phyloP scores from a whole-genome alignment of 2,329 filamentous ascomycete genomes.

The Fusarium sp. region DNA sequence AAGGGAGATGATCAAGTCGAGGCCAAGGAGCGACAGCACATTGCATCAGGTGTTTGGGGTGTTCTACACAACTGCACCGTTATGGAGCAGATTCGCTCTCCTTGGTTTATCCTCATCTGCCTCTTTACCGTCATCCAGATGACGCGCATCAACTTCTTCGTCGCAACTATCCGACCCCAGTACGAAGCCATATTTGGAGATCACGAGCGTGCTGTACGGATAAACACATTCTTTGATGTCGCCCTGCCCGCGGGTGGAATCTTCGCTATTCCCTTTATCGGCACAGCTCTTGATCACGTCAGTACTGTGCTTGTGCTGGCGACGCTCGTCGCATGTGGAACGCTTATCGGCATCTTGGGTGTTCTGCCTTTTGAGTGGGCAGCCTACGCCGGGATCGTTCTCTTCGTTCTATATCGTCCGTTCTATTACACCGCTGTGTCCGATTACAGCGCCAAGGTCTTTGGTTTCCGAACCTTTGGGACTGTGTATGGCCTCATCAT shows the following conservation, averaged over 20 bases:
- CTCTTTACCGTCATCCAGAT: conserved; percentile 84
- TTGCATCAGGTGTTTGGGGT: conserved; percentile 86
- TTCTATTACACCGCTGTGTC: conserved; percentile 94
- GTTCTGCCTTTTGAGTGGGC: conserved; percentile 78
- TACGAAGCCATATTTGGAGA: conserved; percentile 82
- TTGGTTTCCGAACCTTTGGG: conserved; percentile 91
- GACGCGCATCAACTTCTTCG: conserved; percentile 92
- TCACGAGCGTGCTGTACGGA: conserved; percentile 70
- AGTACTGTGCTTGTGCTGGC: conserved; percentile 80
- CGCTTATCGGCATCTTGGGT: conserved; percentile 82
- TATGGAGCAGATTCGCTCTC: conserved; percentile 79
- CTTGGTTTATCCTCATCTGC: conserved; percentile 89
- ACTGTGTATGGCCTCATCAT: conserved; percentile 96
- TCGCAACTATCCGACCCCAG: conserved; percentile 87
- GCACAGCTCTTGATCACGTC: conserved; percentile 81
- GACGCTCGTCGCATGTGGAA: conserved; percentile 79
- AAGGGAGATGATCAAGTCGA: conserved; percentile 74
- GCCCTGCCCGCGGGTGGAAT: conserved; percentile 86
- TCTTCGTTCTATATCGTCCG: conserved; percentile 89
- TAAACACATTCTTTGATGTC: conserved; percentile 88
- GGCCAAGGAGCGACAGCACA: conserved; percentile 78
- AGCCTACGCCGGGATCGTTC: conserved; percentile 80
- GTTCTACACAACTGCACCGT: conserved; percentile 83
- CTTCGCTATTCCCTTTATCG: conserved; percentile 89
- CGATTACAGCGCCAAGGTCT: conserved; percentile 92